Base-by-base conservation (phyloP, 106 monocot species). In the Allium sativum region DNA sequence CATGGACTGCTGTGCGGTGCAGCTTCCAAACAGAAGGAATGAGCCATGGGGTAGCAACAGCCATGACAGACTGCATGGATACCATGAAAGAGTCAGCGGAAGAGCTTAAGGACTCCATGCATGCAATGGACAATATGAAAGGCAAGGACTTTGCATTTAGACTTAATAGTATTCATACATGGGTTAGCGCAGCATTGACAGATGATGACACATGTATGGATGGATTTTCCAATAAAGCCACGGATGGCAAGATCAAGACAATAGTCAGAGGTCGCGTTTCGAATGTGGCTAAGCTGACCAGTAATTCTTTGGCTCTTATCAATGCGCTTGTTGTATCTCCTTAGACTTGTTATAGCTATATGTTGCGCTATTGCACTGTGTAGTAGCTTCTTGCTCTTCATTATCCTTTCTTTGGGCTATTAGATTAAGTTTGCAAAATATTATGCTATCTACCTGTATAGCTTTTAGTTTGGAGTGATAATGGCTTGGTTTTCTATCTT, bases 141-240 rank as follows among this genome's bases (percentile, higher is more conserved):
- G 70, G 74, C 7, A 53, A 55, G 48, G 15, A 69, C 14, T 2
- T 66, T 13, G 17, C 41, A 18, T 19, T 73, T 15, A 48, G 73
- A 45, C 65, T 81, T 7, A 52, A 40, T n/a, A 59, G 74, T 56
- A 55, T 81, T 15, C 68, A 77, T 65, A 81, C 81, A 6, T 81
- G 81, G 81, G 81, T 81, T 6, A 81, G 81, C 58, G 69, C 81
- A 5, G 81, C 81, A 10, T 18, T 81, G 13, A 77, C 81, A 2
- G 69, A 81, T 43, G 81, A 73, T 12, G 65, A 77, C 50, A 81
- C 81, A 1, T 81, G 81, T 73, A 64, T 77, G 73, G 69, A 73
- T 14, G 81, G 69, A 51, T 72, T 81, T 54, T 53, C 19, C 3
- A 65, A 61, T 11, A n/a, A 55, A 18, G 54, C 16, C n/a, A 55